Conservation (phyloP, 495 filamentous ascomycete species). For the Usnea hakonensis region DNA sequence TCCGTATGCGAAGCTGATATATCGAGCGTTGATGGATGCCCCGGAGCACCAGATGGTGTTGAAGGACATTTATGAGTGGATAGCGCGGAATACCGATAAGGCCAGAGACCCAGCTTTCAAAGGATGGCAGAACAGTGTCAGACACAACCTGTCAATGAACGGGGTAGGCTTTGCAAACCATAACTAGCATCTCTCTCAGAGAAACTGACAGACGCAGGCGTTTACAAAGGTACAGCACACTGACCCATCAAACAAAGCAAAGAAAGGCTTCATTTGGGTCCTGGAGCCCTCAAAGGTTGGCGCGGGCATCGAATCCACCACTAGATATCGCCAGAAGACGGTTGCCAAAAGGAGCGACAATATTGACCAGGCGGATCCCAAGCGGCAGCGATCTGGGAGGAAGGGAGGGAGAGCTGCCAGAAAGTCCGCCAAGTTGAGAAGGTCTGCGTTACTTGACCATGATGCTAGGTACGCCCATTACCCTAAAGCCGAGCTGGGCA, state of each 20-base stretch:
- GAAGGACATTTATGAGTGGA: slow-evolving; percentile 87
- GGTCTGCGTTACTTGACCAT: slow-evolving; percentile 7
- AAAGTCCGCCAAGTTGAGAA: slow-evolving; percentile 26
- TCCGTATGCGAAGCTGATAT: slow-evolving; percentile 82
- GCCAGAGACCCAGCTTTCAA: slow-evolving; percentile 52
- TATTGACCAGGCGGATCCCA: slow-evolving; percentile 37
- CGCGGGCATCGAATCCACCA: slow-evolving; percentile 65
- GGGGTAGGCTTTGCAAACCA: slow-evolving; percentile 46
- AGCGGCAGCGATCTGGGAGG: slow-evolving; percentile 48
- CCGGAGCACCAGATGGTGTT: slow-evolving; percentile 63
- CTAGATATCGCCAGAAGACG: slow-evolving; percentile 56
- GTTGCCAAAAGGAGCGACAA: slow-evolving; percentile 40
- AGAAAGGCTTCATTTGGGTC: slow-evolving; percentile 59
- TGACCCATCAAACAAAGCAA: slow-evolving; percentile 39
- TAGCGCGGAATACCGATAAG: slow-evolving; percentile 72
- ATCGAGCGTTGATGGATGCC: slow-evolving; percentile 59
- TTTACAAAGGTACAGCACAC: slow-evolving; percentile 52
- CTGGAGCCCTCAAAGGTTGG: slow-evolving; percentile 54
- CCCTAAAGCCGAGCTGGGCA: neutral
- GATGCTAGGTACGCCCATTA: neutral
- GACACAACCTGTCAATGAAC: slow-evolving; percentile 98
- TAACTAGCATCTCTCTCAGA: slow-evolving; percentile 1
- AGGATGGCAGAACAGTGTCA: slow-evolving; percentile 96
- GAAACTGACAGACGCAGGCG: slow-evolving; percentile 41
- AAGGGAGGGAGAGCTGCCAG: slow-evolving; percentile 49